Base-by-base conservation (phyloP, 352 stramenopile genomes). In the Phytophthora boehmeriae region DNA sequence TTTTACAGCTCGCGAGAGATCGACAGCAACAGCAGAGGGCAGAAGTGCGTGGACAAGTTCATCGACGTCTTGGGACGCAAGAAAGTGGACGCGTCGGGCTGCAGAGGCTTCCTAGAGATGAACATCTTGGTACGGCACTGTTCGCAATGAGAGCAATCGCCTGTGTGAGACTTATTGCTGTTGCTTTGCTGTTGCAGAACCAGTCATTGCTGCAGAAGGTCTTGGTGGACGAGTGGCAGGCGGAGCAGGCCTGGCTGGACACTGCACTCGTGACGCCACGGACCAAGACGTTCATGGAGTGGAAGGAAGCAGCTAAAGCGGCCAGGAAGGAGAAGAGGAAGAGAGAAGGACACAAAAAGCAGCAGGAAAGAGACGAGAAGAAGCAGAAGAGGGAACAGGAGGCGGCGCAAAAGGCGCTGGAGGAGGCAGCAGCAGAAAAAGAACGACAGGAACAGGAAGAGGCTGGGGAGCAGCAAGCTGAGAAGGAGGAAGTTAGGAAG, bases 71-170 rank as follows among this genome's bases (percentile, higher is more conserved):
- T 94, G 5, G 86, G 81, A 0, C 60, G 75, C 2, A 87, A 91
- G 50, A 45, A 48, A 4, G 75, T 91, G 46, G 38, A 70, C 1
- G 54, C 16, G 5, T 60, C 57, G 2, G 47, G 61, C 2, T 89
- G 79, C 72, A 91, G 85, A 39, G 82, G 81, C 0, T 92, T 94
- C 41, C 55, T 88, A 27, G 86, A 94, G 58, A 92, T 94, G 80
- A 86, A 92, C 51, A 70, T 93, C 23, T 58, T 94, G 73, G 84
- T 92, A 63, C 32, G 76, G 10, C 2, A 20, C 19, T 32, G 14
- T 25, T 27, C 36, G 32, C 23, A 16, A 25, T 28, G 23, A 8
- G 23, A 22, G 42, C 13, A 11, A 9, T 10, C 20, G 11, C 5
- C 19, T 2, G 28, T 27, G 36, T 32, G 25, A 41, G n/a, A 32